phyloP scores from a whole-genome alignment of 2,329 filamentous ascomycete genomes.

The Thielaviopsis euricoi region DNA sequence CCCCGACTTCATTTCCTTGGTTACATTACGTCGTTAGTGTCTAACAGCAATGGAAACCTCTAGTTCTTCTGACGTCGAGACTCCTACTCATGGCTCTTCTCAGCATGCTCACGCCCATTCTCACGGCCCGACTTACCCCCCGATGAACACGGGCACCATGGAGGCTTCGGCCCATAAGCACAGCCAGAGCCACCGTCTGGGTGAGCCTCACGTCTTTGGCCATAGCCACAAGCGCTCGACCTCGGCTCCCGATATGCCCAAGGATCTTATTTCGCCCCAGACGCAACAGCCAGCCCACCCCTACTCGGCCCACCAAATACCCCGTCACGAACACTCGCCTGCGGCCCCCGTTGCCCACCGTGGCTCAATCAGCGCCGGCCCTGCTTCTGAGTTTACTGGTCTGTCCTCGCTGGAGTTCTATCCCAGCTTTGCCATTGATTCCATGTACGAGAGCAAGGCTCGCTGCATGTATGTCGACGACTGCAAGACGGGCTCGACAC shows the following conservation, averaged over 20 bases:
- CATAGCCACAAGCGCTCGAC: conserved; percentile 11
- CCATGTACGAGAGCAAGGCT: conserved; percentile 10
- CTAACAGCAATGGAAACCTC: neutral
- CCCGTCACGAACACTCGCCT: neutral
- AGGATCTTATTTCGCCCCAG: conserved; percentile 4
- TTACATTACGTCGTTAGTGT: neutral
- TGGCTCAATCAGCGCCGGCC: neutral
- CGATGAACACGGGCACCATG: neutral
- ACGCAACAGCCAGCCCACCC: neutral
- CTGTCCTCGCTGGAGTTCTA: conserved; percentile 10
- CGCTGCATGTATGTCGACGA: conserved; percentile 17
- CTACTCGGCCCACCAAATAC: neutral
- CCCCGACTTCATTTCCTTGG: neutral
- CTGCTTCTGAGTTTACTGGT: conserved; percentile 5
- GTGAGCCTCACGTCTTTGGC: conserved; percentile 7
- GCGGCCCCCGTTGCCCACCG: neutral
- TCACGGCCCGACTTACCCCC: conserved; percentile 3
- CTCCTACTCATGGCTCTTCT: neutral
- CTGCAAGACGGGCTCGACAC: conserved; percentile 43
- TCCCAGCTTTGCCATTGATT: conserved; percentile 10
- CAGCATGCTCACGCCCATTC: neutral
- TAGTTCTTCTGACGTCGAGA: conserved; percentile 8
- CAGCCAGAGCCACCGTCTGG: conserved; percentile 4
- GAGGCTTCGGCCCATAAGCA: conserved; percentile 1
- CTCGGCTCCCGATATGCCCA: conserved; percentile 10